Evolutionary conservation across 1,139 yeast genomes (phyloP).

Genomic region (Hansenula sp.): DNA sequence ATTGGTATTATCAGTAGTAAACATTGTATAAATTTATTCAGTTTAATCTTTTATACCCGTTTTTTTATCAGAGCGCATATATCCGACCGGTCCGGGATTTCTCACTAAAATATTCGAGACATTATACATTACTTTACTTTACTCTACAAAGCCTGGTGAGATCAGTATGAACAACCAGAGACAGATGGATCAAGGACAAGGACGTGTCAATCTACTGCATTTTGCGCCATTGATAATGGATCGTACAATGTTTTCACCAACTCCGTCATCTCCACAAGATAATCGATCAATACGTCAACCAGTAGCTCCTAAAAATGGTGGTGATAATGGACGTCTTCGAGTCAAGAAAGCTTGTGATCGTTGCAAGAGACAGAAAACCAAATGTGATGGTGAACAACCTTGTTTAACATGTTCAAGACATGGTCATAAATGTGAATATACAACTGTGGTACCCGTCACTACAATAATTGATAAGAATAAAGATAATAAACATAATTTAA

Average conservation of each 20-base stretch:
- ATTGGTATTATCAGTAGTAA: no score
- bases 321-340: conserved; percentile 30
- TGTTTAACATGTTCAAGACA: conserved; percentile 47
- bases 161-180: background rate
- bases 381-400: conserved; percentile 56
- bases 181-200: conserved; percentile 1
- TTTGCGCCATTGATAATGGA: conserved; percentile 7
- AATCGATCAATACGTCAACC: background rate
- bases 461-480: conserved; percentile 2
- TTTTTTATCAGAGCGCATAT: no score
- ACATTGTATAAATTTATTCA: no score
- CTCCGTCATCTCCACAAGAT: background rate
- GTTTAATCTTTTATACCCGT: no score
- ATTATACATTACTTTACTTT: no score
- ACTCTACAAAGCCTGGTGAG: no score
- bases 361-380: conserved; percentile 56
- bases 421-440: conserved; percentile 36
- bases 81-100: no score
- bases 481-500: conserved; percentile 1
- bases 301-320: background rate
- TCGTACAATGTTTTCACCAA: background rate
- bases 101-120: no score
- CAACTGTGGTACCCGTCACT: background rate
- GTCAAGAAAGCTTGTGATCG: conserved; percentile 59
- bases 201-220: conserved; percentile 8